phyloP scores from a whole-genome alignment of 129 eudicot species.

The Tagetes patula region DNA sequence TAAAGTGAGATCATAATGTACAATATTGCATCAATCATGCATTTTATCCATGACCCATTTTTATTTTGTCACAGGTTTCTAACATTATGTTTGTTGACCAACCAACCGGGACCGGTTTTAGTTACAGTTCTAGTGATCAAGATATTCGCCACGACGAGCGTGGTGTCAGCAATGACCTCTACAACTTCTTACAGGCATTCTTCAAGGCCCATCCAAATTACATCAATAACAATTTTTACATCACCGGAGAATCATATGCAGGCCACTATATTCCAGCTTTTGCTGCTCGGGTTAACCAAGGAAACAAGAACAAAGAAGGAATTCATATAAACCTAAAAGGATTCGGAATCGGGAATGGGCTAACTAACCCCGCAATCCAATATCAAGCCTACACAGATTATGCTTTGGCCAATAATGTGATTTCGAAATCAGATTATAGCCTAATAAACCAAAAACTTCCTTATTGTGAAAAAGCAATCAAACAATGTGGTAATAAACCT shows the following conservation, averaged over 20 bases:
- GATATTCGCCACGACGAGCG: conserved; percentile 35
- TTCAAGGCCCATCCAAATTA: conserved; percentile 66
- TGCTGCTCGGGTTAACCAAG: conserved; percentile 35
- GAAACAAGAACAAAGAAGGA: conserved; percentile 43
- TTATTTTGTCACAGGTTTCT: conserved; percentile 55
- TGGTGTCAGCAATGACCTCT: conserved; percentile 75
- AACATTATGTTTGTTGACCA: conserved; percentile 41
- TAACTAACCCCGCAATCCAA: conserved; percentile 69
- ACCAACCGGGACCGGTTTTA: conserved; percentile 36
- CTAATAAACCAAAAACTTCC: conserved; percentile 37
- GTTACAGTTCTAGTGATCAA: conserved; percentile 37
- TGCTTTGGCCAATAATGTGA: conserved; percentile 54
- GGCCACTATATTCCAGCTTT: conserved; percentile 66
- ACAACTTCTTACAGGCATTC: conserved; percentile 91
- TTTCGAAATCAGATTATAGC: conserved; percentile 39
- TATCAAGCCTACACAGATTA: conserved; percentile 64
- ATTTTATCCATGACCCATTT: background rate
- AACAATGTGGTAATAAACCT: conserved; percentile 52
- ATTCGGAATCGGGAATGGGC: conserved; percentile 79
- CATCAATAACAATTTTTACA: conserved; percentile 69
- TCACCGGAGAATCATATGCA: conserved; percentile 95
- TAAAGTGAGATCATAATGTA: conserved; percentile 2
- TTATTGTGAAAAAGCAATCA: conserved; percentile 43
- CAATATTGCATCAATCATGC: background rate
- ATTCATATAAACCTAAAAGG: conserved; percentile 45